Base-by-base conservation (phyloP, 2,329 filamentous ascomycete genomes). In the Emmonsia crescens region DNA sequence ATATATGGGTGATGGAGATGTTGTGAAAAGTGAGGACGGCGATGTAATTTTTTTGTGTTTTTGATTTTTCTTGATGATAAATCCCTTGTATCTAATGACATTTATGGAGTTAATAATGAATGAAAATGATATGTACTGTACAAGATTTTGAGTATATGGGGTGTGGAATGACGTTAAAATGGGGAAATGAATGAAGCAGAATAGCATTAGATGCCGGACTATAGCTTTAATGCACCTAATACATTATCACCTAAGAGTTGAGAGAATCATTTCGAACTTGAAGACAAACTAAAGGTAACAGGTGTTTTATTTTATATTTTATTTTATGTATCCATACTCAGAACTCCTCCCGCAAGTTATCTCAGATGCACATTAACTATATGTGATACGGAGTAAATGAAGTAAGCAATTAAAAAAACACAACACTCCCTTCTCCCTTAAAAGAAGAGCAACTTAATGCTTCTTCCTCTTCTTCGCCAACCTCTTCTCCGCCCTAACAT, bases 401-500 rank as follows among this genome's bases (percentile, higher is more conserved):
- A 16, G n/a, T 42, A 19, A 40, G 16, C 56, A 29, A 46, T 12
- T 12, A 9, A 29, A 14, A 49, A 48, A 36, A n/a, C 9, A 49
- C n/a, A 42, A 27, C 16, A 29, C 2, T 3, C 36, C 10, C n/a
- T 5, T 58, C 38, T 3, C 4, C 21, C 12, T 14, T 12, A 9
- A 40, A n/a, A 38, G 24, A 46, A n/a, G 6, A 42, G 12, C 9
- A 48, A 51, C 57, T 57, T 49, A 62, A 56, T 72, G 71, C 51
- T 84, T 84, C 79, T 84, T 84, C 79, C 84, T 87, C 78, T 86
- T 89, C 80, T 95, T 91, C 72, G 83, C 82, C 65, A 84, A 71
- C 71, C 92, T 84, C 85, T 96, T 96, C 76, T 93, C 82, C 1
- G 89, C 91, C 73, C 91, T 81, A 60, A 94, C 83, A 80, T 97